Evolutionary conservation across 495 filamentous ascomycete genomes (phyloP).

Genomic region (Lepraria neglecta): DNA sequence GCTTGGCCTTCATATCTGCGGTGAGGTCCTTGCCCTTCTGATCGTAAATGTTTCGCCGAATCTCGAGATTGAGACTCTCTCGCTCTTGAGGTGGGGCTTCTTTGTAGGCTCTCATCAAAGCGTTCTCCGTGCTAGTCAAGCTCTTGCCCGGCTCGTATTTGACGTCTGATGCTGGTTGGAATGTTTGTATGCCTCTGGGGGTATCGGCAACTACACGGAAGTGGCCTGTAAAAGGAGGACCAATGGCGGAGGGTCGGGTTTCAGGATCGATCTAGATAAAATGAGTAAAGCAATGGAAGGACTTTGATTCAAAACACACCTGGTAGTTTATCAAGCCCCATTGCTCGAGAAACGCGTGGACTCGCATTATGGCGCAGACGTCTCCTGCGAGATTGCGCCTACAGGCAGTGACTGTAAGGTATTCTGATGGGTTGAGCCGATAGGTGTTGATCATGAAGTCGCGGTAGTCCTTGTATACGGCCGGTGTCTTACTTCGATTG

Average conservation of each 20-base stretch:
- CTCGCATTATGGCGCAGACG: constrained; percentile 97
- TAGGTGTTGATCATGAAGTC: constrained; percentile 99
- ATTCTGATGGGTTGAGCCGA: constrained; percentile 88
- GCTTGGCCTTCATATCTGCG: constrained; percentile 49
- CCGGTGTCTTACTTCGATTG: constrained; percentile 94
- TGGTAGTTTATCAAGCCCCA: constrained; percentile 99
- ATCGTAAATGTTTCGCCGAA: constrained; percentile 93
- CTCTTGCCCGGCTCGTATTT: constrained; percentile 66
- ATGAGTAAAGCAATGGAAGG: constrained; percentile 18
- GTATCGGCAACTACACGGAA: constrained; percentile 93
- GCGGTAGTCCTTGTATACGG: constrained; percentile 97
- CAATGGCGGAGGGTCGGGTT: constrained; percentile 87
- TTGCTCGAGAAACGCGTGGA: constrained; percentile 97
- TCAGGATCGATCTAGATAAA: constrained; percentile 80
- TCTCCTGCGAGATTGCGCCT: constrained; percentile 92
- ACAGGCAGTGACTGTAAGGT: constrained; percentile 96
- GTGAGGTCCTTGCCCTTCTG: constrained; percentile 77
- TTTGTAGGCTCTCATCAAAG: constrained; percentile 55
- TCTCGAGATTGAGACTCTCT: constrained; percentile 76
- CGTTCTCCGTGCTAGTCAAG: constrained; percentile 55
- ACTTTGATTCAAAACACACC: constrained; percentile 43
- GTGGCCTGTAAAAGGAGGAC: constrained; percentile 93
- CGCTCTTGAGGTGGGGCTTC: constrained; percentile 59
- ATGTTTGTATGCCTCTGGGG: constrained; percentile 86
- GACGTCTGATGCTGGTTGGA: constrained; percentile 79